These are phyloP conservation scores for Lactarius hatsudake DNA, from an alignment of 768 basidiomycete species.

Conservation along the genomic window DNA sequence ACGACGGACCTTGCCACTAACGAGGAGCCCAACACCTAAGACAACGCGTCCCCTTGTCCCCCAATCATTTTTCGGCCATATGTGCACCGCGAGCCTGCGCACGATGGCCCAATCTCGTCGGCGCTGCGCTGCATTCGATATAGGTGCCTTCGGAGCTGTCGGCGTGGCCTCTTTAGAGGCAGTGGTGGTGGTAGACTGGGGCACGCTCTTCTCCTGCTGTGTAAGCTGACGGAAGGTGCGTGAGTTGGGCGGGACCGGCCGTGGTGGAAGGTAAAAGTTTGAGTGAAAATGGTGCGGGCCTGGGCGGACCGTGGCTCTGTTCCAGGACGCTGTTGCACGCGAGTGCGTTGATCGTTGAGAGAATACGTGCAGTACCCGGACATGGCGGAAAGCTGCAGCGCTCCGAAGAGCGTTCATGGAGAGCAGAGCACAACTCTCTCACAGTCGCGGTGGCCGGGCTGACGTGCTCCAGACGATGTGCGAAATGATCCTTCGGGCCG, in stretches of 20 bases:
- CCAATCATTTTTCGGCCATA: conserved; percentile 91
- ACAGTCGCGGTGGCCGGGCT: background rate
- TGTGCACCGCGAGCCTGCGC: conserved; percentile 75
- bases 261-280: too few relatives aligned
- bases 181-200: background rate
- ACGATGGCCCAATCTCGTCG: conserved; percentile 85
- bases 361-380: background rate
- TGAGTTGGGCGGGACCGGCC: background rate
- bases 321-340: background rate
- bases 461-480: background rate
- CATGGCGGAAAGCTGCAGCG: background rate
- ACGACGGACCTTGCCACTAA: conserved; percentile 78
- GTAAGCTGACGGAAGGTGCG: conserved; percentile 9
- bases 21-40: conserved; percentile 73
- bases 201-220: conserved; percentile 8
- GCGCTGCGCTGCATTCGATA: conserved; percentile 48
- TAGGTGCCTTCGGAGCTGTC: background rate
- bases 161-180: background rate
- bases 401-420: conserved; percentile 17
- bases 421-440: background rate
- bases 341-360: background rate
- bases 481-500: too few relatives aligned
- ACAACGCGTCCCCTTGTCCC: conserved; percentile 79
- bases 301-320: conserved; percentile 4
- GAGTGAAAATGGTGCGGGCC: conserved; percentile 1